These are phyloP conservation scores for Sistotremastrum niveocremeum DNA, from an alignment of 768 basidiomycete species.

Conservation along the genomic window DNA sequence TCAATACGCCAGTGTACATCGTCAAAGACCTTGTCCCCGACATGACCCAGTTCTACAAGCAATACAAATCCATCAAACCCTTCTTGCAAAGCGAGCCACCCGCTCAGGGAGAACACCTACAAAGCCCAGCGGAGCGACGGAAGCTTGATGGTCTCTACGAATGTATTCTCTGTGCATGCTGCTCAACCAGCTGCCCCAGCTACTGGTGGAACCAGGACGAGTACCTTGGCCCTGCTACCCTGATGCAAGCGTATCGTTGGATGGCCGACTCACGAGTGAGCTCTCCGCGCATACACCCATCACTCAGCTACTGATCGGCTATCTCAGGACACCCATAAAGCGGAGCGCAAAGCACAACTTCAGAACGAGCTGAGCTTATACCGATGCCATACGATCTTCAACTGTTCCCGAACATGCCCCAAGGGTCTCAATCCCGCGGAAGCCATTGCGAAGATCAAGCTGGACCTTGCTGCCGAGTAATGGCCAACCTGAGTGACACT, in stretches of 20 bases:
- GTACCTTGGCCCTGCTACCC: constrained; percentile 91
- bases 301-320: not conserved
- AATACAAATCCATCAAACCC: constrained; percentile 99
- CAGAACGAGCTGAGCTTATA: constrained; percentile 96
- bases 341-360: constrained; percentile 77
- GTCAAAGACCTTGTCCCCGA: constrained; percentile 97
- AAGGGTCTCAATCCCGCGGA: constrained; percentile 90
- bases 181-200: constrained; percentile 92
- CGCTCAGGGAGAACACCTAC: constrained; percentile 72
- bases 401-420: constrained; percentile 90
- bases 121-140: constrained; percentile 81
- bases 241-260: constrained; percentile 97
- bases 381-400: constrained; percentile 98
- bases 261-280: constrained; percentile 89
- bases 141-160: constrained; percentile 98
- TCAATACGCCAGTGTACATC: constrained; percentile 64
- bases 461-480: constrained; percentile 71
- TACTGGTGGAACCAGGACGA: constrained; percentile 99
- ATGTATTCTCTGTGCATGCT: constrained; percentile 94
- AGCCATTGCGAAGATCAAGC: constrained; percentile 89
- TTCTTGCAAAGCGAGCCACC: constrained; percentile 91
- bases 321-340: constrained; percentile 55
- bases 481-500: not conserved
- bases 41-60: constrained; percentile 90
- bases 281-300: constrained; percentile 5